phyloP scores from a whole-genome alignment of 2,329 filamentous ascomycete genomes.

The Beauveria scarabaeidicola region DNA sequence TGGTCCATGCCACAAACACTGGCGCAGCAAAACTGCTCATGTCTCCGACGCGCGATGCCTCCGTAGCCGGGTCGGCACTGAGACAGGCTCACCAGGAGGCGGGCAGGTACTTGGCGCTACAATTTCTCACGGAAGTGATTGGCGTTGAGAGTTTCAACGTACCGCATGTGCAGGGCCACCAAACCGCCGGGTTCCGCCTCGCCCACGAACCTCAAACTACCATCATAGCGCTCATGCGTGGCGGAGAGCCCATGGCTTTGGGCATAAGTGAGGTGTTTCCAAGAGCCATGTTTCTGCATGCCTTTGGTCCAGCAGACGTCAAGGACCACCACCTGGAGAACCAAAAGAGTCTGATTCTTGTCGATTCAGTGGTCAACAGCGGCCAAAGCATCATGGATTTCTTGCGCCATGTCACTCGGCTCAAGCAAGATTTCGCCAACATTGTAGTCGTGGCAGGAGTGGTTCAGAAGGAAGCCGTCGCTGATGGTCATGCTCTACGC shows the following conservation, averaged over 20 bases:
- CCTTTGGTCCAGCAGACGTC: slow-evolving; percentile 31
- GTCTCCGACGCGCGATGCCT: slow-evolving; percentile 44
- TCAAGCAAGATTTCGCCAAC: slow-evolving; percentile 27
- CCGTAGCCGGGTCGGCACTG: slow-evolving; percentile 34
- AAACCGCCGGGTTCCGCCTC: slow-evolving; percentile 37
- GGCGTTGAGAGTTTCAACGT: slow-evolving; percentile 42
- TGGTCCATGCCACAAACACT: slow-evolving; percentile 34
- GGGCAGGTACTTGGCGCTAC: slow-evolving; percentile 45
- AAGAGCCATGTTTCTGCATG: slow-evolving; percentile 42
- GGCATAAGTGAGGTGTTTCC: slow-evolving; percentile 48
- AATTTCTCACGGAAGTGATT: slow-evolving; percentile 37
- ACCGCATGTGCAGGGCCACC: slow-evolving; percentile 41
- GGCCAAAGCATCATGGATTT: slow-evolving; percentile 43
- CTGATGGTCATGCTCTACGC: slow-evolving; percentile 9
- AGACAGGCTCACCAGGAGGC: slow-evolving; percentile 38
- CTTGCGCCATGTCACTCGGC: slow-evolving; percentile 34
- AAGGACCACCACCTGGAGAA: slow-evolving; percentile 30
- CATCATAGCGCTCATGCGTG: slow-evolving; percentile 55
- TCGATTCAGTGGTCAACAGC: slow-evolving; percentile 54
- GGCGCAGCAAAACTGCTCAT: slow-evolving; percentile 40
- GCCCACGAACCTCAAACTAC: slow-evolving; percentile 37
- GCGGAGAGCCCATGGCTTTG: slow-evolving; percentile 52
- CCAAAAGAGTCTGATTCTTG: slow-evolving; percentile 38
- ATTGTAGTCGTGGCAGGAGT: slow-evolving; percentile 49
- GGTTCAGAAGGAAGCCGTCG: slow-evolving; percentile 33